Conservation (phyloP, 1,284 basidiomycete species). For the Ganoderma boninense region DNA sequence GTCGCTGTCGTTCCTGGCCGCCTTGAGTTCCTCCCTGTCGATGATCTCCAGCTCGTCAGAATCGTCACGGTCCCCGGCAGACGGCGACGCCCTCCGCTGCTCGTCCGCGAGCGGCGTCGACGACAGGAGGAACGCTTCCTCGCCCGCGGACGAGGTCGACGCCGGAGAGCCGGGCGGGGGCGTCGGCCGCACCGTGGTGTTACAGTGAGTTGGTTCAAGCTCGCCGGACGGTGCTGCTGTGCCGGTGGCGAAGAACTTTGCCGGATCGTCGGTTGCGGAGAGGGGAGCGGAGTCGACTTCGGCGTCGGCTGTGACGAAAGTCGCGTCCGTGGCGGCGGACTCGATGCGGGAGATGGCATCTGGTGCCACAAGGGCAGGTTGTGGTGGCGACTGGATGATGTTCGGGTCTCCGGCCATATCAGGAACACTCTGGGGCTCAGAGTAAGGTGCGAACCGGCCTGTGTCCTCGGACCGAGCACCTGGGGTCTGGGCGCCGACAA, state of each 20-base stretch:
- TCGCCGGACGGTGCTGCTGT: neutral
- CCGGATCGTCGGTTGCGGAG: neutral
- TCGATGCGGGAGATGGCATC: neutral
- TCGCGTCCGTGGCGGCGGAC: neutral
- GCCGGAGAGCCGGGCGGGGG: slow-evolving; percentile 3
- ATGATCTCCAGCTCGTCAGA: slow-evolving; percentile 31
- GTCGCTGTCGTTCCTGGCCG: neutral
- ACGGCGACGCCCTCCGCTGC: neutral
- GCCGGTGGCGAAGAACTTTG: neutral
- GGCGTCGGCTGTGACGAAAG: neutral
- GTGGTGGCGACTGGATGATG: neutral
- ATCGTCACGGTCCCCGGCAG: slow-evolving; percentile 3
- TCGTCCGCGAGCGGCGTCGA: slow-evolving; percentile 27
- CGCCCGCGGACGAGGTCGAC: slow-evolving; percentile 10
- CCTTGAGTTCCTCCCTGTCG: slow-evolving; percentile 26
- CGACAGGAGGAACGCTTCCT: slow-evolving; percentile 27
- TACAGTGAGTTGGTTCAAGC: neutral
- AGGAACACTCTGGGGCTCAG: neutral
- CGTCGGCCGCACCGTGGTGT: neutral
- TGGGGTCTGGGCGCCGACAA: neutral
- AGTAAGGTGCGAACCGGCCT: too few relatives aligned
- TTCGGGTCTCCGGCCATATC: neutral
- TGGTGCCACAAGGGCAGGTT: neutral
- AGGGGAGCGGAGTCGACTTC: neutral
- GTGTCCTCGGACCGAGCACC: neutral